Base-by-base conservation (phyloP, 805 yeast genomes). In the Wickerhamiella australiensis region DNA sequence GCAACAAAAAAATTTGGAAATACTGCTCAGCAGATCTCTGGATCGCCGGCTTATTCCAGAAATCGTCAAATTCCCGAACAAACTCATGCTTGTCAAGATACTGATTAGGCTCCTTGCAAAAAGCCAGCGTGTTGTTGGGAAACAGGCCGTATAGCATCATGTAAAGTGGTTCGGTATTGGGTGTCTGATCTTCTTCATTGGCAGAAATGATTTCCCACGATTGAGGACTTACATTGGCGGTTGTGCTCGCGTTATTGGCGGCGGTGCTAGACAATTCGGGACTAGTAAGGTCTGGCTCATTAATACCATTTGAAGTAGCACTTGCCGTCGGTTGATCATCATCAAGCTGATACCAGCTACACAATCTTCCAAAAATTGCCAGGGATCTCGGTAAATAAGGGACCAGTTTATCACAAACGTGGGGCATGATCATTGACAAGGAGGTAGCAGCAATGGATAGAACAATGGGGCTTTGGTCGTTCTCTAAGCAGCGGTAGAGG, bases 141-240 rank as follows among this genome's bases (percentile, higher is more conserved):
- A 70, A 79, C 11, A 79, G 59, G 0, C 81, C 84, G 54, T 80
- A 80, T 1, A 79, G 57, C 22, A 76, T 61, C 1, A 76, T 70
- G 47, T 69, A 70, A n/a, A 76, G 58, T 41, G 70, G 63, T 45
- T 59, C 61, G 41, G 64, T 52, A 46, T 66, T 56, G 12, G 68
- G 63, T 7, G 27, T 31, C 13, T 38, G 17, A 9, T 27, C 51
- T 11, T 41, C 22, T 31, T 37, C 47, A 27, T n/a, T 36, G 8
- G 49, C 40, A 13, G 42, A 15, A 3, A 36, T 35, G 20, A 26
- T 21, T 12, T 36, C 29, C 49, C 49, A 37, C 18, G 31, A n/a
- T n/a, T 12, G 3, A 12, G 40, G 21, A 31, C 23, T 25, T 5
- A 11, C 7, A n/a, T n/a, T 17, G 7, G 25, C 12, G 22, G 26